phyloP scores from a whole-genome alignment of 2,329 filamentous ascomycete species.

The Diaporthe vexans region DNA sequence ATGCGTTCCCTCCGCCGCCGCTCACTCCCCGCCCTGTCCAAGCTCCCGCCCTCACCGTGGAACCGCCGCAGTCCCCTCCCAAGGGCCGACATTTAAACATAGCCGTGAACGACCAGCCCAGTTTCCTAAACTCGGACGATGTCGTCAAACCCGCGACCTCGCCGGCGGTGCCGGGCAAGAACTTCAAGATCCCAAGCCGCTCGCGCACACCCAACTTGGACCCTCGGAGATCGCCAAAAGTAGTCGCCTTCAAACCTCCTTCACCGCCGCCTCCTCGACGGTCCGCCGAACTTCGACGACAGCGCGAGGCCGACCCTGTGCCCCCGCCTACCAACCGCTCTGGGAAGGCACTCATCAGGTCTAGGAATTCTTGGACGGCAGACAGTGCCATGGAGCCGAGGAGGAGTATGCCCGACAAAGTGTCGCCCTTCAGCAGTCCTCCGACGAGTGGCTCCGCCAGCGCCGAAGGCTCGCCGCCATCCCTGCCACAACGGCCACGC shows the following conservation, averaged over 20 bases:
- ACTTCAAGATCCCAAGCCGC: conserved; percentile 66
- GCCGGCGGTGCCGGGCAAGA: conserved; percentile 58
- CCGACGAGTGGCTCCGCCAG: conserved; percentile 75
- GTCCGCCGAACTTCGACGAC: conserved; percentile 70
- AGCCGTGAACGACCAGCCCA: conserved; percentile 56
- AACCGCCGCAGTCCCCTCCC: conserved; percentile 79
- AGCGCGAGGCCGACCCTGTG: conserved; percentile 58
- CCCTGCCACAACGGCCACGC: conserved; percentile 64
- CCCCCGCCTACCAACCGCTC: conserved; percentile 83
- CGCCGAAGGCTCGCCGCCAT: conserved; percentile 66
- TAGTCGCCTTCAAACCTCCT: conserved; percentile 65
- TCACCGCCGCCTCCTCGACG: conserved; percentile 75
- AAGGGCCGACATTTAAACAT: conserved; percentile 58
- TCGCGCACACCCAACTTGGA: conserved; percentile 65
- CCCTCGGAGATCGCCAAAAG: conserved; percentile 62
- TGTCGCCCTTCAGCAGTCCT: conserved; percentile 90
- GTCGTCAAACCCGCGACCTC: conserved; percentile 55
- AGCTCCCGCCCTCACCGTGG: conserved; percentile 74
- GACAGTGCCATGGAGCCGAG: conserved; percentile 50
- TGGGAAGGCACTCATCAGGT: conserved; percentile 70
- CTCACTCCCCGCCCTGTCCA: conserved; percentile 61
- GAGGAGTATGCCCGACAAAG: conserved; percentile 57
- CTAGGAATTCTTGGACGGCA: conserved; percentile 46
- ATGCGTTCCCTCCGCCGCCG: conserved; percentile 60
- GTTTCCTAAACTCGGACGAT: conserved; percentile 64